A percentile compares a stretch with the other conserved stretches of the same genome.
Conservation (phyloP, 371 early-diverging fungal genomes). For the Circinella umbellata region DNA sequence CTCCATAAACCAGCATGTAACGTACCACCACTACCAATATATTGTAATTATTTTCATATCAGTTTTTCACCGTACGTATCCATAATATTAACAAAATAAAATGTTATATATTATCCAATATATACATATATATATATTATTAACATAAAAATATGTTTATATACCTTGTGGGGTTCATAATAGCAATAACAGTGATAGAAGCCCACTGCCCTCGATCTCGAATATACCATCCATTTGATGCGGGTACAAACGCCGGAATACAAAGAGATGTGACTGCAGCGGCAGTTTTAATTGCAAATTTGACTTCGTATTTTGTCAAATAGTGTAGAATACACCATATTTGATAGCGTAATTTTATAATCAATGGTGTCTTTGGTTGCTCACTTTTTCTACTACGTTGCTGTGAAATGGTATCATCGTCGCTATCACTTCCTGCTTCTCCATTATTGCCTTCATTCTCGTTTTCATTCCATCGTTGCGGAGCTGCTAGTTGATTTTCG, state of each 20-base stretch:
- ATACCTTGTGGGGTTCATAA: conserved; percentile 63
- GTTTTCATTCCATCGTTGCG: not conserved
- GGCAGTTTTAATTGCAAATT: conserved; percentile 67
- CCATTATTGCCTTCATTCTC: not conserved
- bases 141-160: not conserved
- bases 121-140: not conserved
- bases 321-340: conserved; percentile 51
- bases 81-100: too few species aligned
- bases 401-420: not conserved
- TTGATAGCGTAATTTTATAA: conserved; percentile 32
- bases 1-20: conserved; percentile 58
- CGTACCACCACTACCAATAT: conserved; percentile 51
- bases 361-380: not conserved
- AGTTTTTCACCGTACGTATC: too few species aligned
- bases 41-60: too few species aligned
- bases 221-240: conserved; percentile 36
- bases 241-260: conserved; percentile 55
- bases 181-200: conserved; percentile 57
- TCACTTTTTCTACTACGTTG: not conserved
- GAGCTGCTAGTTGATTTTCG: not conserved
- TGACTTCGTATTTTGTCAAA: conserved; percentile 54
- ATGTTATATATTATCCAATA: too few species aligned
- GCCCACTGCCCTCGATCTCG: conserved; percentile 63
- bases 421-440: not conserved
- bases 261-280: conserved; percentile 48